Evolutionary conservation across 805 yeast species (phyloP), one percentile per base, ranked within the genome.

Genomic region (Candida broadrunensis): DNA sequence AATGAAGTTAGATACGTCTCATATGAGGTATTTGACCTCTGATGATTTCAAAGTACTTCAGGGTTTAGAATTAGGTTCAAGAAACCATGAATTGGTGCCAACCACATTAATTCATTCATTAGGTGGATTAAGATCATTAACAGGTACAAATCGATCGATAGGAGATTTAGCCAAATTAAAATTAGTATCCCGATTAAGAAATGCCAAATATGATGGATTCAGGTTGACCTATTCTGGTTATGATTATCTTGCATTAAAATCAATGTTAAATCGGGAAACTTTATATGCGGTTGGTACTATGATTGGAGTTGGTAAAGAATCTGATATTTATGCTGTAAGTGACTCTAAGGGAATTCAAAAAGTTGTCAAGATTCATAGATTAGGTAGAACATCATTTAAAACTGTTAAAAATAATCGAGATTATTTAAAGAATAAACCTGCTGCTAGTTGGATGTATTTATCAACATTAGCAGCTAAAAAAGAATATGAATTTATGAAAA

Each of bases 301-400:
- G 8, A 89, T 91, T 51, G 99, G 98, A 44, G 96, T 93, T 38
- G 99, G 99, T 54, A 93, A 93, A 58, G 99, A 93, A 63, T 89
- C 97, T 2, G 99, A 93, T 67, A 90, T 93, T 54, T 88, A 85
- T 61, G 76, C 90, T 11, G 90, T 86, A 1, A 81, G 83, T 42
- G 90, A 85, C 54, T 67, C 73, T 11, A 56, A 75, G 16, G 93
- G 91, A 1, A 48, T 46, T 15, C 77, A 79, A 39, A 77, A 78
- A 52, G 96, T 90, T 14, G 65, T 93, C 57, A 93, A 93, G 61
- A 84, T 93, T 29, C 97, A 90, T 63, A 77, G 99, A 50, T 72
- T 93, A 44, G 99, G 99, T 25, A 80, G 99, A 58, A 86, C 91
- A 1, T 89, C 97, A 4, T 93, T 93, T 67, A 79, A 85, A 49